Conservation (phyloP, 371 early-diverging fungal species). For the Capniomyces stellatus region DNA sequence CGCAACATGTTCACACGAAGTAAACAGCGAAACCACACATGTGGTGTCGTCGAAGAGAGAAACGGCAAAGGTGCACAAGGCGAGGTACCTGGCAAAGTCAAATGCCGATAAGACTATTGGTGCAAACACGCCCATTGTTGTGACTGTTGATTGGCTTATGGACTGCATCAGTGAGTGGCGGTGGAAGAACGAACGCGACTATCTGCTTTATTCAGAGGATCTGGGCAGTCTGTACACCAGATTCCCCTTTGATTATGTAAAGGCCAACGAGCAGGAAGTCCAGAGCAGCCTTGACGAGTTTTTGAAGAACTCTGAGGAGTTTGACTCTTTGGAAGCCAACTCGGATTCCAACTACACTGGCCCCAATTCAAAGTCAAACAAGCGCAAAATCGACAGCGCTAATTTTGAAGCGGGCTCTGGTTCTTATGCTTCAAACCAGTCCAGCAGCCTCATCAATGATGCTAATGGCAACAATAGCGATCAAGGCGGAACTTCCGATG, state of each 20-base stretch:
- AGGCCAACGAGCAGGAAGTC: no score
- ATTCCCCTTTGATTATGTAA: neutral
- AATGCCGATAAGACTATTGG: neutral
- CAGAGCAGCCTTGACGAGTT: no score
- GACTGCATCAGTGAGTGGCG: conserved; percentile 19
- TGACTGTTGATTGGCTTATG: conserved; percentile 18
- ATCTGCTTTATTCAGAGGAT: conserved; percentile 8
- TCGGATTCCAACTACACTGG: no score
- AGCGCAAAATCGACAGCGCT: no score
- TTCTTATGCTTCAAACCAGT: no score
- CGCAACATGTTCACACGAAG: conserved; percentile 13
- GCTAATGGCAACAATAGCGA: no score
- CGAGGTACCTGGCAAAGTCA: conserved; percentile 1
- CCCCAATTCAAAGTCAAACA: no score
- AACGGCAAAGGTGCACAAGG: conserved; percentile 20
- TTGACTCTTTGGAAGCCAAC: no score
- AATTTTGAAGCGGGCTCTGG: no score
- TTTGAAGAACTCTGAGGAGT: no score
- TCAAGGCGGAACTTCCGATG: no score
- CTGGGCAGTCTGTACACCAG: neutral
- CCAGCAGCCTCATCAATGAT: no score
- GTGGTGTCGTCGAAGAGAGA: conserved; percentile 22
- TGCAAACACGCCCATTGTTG: conserved; percentile 8
- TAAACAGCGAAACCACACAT: conserved; percentile 18
- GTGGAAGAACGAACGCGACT: conserved; percentile 13